Conservation (phyloP, 176 grass and related monocot species). For the Eragrostis nindensis region DNA sequence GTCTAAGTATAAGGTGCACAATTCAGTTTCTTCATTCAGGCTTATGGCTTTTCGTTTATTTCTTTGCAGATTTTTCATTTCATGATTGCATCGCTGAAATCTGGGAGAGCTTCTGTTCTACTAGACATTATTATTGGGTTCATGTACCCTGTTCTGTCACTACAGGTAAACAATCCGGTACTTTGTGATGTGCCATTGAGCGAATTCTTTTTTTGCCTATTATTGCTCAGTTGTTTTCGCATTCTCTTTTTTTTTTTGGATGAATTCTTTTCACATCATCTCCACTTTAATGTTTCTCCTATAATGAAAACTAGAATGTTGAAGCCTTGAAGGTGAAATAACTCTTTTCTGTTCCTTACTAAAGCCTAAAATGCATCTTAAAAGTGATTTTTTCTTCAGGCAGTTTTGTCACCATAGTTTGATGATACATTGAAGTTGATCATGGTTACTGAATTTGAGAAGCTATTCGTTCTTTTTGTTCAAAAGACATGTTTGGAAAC, state of each 20-base stretch:
- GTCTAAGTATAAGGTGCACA: constrained; percentile 7
- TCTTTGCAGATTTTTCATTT: constrained; percentile 94
- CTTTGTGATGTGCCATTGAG: background rate
- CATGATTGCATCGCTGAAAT: constrained; percentile 80
- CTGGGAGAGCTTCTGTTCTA: constrained; percentile 89
- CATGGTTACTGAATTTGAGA: background rate
- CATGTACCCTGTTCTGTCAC: constrained; percentile 79
- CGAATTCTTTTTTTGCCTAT: background rate
- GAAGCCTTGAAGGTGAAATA: background rate
- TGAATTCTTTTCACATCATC: background rate
- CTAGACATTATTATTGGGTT: constrained; percentile 73
- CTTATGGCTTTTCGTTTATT: constrained; percentile 36
- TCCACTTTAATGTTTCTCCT: background rate
- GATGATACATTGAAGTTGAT: constrained; percentile 8
- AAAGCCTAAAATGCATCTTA: background rate
- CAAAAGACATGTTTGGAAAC: background rate
- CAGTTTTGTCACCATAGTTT: background rate
- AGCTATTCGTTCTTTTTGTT: background rate
- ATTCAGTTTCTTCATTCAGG: constrained; percentile 24
- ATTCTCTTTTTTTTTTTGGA: background rate
- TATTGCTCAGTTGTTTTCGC: background rate
- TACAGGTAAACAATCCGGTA: constrained; percentile 69
- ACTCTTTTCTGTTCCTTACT: background rate
- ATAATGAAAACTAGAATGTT: background rate
- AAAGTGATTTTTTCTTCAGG: constrained; percentile 20